phyloP scores from a whole-genome alignment of 1,139 yeast species.

The Geotrichum fermentans region DNA sequence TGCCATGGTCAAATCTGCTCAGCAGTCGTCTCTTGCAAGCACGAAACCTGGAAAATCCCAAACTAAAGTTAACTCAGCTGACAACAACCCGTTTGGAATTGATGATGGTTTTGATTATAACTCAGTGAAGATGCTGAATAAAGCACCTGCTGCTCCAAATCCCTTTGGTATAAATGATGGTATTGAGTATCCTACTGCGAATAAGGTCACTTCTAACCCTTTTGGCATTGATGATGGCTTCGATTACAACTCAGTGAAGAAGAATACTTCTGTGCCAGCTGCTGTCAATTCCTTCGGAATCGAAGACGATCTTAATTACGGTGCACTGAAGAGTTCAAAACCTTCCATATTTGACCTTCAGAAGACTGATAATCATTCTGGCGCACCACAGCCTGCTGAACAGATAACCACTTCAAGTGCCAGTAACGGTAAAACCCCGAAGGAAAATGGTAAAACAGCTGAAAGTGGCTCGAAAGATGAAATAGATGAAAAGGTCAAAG shows the following conservation, averaged over 20 bases:
- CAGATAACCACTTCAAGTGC: no score
- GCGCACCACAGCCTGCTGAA: no score
- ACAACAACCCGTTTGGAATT: slow-evolving; percentile 9
- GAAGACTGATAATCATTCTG: neutral
- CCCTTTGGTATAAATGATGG: slow-evolving; percentile 17
- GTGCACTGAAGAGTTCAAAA: no score
- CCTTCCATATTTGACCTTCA: no score
- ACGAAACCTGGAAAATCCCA: neutral
- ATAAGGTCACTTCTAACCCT: slow-evolving; percentile 9
- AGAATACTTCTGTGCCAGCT: slow-evolving; percentile 6
- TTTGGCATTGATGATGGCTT: slow-evolving; percentile 18
- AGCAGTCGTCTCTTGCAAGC: neutral
- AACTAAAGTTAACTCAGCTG: neutral
- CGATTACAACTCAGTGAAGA: slow-evolving; percentile 15
- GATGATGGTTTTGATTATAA: slow-evolving; percentile 8
- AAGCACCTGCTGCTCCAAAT: slow-evolving; percentile 1
- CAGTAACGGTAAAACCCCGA: neutral
- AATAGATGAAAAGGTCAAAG: slow-evolving; percentile 13
- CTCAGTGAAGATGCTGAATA: neutral
- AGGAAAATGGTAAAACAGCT: slow-evolving; percentile 1
- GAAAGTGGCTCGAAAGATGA: no score
- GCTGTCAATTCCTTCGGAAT: slow-evolving; percentile 1
- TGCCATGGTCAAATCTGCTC: neutral
- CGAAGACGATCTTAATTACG: slow-evolving; percentile 11
- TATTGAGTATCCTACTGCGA: slow-evolving; percentile 15